Evolutionary conservation across 2,329 filamentous ascomycete species (phyloP), one percentile per base, ranked within the genome.

Genomic region (Paecilomyces fulvus): DNA sequence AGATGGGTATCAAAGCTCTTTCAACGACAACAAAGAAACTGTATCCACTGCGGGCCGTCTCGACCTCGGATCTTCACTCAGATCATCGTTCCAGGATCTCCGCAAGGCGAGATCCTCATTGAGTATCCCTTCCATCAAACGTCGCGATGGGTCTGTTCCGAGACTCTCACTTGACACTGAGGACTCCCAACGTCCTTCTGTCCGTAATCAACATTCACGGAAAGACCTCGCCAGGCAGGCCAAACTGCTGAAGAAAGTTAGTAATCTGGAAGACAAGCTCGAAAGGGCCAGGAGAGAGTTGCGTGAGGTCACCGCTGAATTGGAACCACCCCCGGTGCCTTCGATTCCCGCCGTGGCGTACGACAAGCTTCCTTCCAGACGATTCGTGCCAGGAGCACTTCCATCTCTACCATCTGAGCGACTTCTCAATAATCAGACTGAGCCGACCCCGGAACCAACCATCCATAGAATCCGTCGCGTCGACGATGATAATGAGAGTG

Each of bases 231-330:
- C 79, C 52, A 80, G 78, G 62, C 80, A 85, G 62, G 74, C 78
- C 57, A 83, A 82, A 59, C 70, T 86, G 30, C 72, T 77, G 46
- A 84, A 83, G 69, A 77, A 81, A 54, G 82, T 86, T 30, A 84
- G 81, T 60, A 78, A 85, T 60, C 75, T 86, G 11, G 83, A 86
- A 62, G 67, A 73, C 11, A 84, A 85, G 64, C 75, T 86, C 30
- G 73, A 80, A 14, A 74, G 76, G 33, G 82, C 82, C 8, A 76
- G 81, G 31, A 75, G 75, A 52, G 79, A 86, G 66, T 74, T 86
- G 23, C 72, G 75, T 30, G 71, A 78, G 4, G 73, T 79, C 43
- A 69, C 81, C 14, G 71, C 71, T 10, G 74, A 79, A 37, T 60
- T 63, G 3, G 62, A 66, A 58, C 67, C 65, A 31, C 60, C 51